Evolutionary conservation across 441 rosid species (phyloP).

Genomic region (Euphorbia schlechtendalii): DNA sequence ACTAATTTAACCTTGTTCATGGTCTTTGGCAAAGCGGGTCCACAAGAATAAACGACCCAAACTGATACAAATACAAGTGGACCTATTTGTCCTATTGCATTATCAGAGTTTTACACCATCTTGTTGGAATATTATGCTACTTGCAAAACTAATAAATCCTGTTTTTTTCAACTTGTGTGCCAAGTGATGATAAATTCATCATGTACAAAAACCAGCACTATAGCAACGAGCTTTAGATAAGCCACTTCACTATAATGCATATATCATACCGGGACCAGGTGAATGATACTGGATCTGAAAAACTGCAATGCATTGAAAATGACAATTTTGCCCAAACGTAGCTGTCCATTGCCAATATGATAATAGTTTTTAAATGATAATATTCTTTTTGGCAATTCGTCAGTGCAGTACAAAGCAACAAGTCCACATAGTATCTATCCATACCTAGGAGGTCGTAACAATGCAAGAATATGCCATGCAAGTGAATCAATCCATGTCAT

Average conservation of each 20-base stretch:
- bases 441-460: background rate
- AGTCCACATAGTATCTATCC: background rate
- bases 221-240: background rate
- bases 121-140: background rate
- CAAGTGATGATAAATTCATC: constrained; percentile 4
- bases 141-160: background rate
- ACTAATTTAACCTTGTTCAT: background rate
- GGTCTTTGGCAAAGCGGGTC: background rate
- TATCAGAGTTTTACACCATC: no score
- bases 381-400: constrained; percentile 8
- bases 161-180: constrained; percentile 13
- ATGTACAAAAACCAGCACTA: no score
- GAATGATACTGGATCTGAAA: constrained; percentile 3
- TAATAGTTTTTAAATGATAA: constrained; percentile 15
- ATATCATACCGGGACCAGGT: constrained; percentile 26
- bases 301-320: background rate
- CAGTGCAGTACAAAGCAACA: background rate
- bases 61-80: background rate
- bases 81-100: no score
- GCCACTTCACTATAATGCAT: background rate
- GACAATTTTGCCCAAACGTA: background rate
- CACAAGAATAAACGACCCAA: background rate
- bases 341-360: constrained; percentile 7
- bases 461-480: constrained; percentile 12
- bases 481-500: background rate